Evolutionary conservation across 257 asterid species (phyloP), one percentile per base, ranked within the genome.

Genomic region (Petunia axillaris): DNA sequence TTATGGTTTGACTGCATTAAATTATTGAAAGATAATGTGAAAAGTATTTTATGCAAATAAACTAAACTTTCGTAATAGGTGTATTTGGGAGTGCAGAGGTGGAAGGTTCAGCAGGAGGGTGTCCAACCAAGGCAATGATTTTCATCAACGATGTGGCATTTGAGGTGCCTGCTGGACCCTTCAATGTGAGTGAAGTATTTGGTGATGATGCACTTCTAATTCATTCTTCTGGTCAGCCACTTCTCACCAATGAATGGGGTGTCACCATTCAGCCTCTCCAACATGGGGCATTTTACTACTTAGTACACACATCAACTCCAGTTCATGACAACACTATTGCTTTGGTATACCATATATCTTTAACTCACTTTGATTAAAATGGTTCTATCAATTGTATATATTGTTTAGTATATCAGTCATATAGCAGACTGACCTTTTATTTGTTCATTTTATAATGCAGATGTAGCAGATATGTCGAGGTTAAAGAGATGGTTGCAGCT

Each of bases 141-240:
- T 94, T 91, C 82, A 90, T 96, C 81, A 91, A 94, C 82, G 99
- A 94, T 40, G 95, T 94, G 54, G 93, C 95, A 78, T 89, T 96
- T 43, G 98, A 96, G 89, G 96, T 94, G 75, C 90, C 92, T 16
- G 44, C 15, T 10, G 93, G 90, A 39, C 92, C 92, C 39, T 89
- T 96, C 75, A 90, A 88, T 50, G 97, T 96, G 68, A 84, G 91
- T 60, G 98, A 91, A 74, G 93, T 94, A 39, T 96, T 96, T 25
- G 98, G 99, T 0, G 94, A 92, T 11, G 98, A 90, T 70, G 98
- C 95, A 0, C 82, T 91, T 68, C 92, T 96, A n/a, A 50, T 96
- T n/a, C 90, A 94, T 52, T 85, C 97, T 1, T 75, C 97, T 53
- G 99, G 98, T 40, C 97, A 90, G 63, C 93, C 97, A 3, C 96